A percentile compares a stretch with the other conserved stretches of the same genome.
These are phyloP conservation scores for Roridomyces roridus DNA, from an alignment of 768 basidiomycete species.

Conservation along the genomic window DNA sequence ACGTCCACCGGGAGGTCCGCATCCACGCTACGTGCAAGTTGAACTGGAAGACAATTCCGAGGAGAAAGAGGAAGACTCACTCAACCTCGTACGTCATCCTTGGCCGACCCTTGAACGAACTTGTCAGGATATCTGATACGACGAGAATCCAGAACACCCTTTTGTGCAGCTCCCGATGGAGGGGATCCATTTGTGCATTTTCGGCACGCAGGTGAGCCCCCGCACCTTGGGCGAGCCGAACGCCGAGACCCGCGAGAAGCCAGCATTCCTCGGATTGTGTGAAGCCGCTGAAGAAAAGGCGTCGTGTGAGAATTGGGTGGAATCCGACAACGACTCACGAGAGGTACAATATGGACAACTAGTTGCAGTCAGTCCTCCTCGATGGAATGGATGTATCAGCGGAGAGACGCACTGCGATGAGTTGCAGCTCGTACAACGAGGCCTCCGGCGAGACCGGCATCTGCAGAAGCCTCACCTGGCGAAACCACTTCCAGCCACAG, in stretches of 20 bases:
- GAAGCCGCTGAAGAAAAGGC: constrained; percentile 50
- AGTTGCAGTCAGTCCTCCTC: background rate
- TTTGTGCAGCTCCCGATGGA: constrained; percentile 67
- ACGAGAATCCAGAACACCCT: constrained; percentile 56
- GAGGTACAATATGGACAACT: constrained; percentile 39
- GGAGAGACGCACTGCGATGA: constrained; percentile 36
- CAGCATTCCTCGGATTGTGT: constrained; percentile 52
- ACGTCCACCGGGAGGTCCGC: constrained; percentile 67
- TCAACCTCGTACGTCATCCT: constrained; percentile 71
- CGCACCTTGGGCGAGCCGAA: constrained; percentile 66
- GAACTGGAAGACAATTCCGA: background rate
- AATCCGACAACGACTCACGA: constrained; percentile 29
- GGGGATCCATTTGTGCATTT: constrained; percentile 27
- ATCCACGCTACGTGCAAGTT: constrained; percentile 55
- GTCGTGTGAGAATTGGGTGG: too few relatives aligned
- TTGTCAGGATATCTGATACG: constrained; percentile 37
- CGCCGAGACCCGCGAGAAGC: constrained; percentile 60
- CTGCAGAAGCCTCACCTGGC: constrained; percentile 65
- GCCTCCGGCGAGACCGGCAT: constrained; percentile 60
- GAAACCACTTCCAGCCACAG: constrained; percentile 66
- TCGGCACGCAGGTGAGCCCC: constrained; percentile 60
- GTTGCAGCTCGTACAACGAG: constrained; percentile 73
- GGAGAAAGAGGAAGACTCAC: constrained; percentile 40
- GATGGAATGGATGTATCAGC: constrained; percentile 49
- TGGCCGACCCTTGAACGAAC: constrained; percentile 65